These are phyloP conservation scores for Jaltomata sinuosa DNA, from an alignment of 257 asterid genomes.

Conservation along the genomic window DNA sequence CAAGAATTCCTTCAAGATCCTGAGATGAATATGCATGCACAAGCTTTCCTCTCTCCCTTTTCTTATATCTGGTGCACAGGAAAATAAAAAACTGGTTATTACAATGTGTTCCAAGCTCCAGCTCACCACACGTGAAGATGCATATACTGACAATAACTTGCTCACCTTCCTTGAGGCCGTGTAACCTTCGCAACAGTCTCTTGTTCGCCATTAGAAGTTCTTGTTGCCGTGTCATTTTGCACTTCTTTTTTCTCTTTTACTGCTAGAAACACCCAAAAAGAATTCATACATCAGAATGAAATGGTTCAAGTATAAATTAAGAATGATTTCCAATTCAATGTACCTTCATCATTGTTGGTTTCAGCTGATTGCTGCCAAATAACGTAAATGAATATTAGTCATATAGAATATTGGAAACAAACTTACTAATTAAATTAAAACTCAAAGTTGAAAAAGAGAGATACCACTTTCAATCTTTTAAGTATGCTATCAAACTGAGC, in stretches of 20 bases:
- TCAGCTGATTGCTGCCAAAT: conserved; percentile 57
- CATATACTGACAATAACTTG: neutral
- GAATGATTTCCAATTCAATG: neutral
- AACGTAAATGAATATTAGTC: neutral
- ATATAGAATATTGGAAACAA: neutral
- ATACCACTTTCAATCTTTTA: conserved; percentile 88
- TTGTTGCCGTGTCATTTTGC: conserved; percentile 11
- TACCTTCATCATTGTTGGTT: conserved; percentile 51
- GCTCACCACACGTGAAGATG: neutral
- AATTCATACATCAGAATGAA: neutral
- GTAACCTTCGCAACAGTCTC: conserved; percentile 49
- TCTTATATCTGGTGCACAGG: conserved; percentile 53
- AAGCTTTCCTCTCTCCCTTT: conserved; percentile 81
- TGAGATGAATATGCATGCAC: conserved; percentile 63
- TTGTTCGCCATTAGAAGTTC: conserved; percentile 16
- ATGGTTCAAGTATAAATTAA: neutral
- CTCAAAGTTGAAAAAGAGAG: neutral
- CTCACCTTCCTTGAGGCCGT: conserved; percentile 94
- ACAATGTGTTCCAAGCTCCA: neutral
- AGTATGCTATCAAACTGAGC: conserved; percentile 89
- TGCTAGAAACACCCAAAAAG: neutral
- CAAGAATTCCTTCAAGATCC: conserved; percentile 97
- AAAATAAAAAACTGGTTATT: neutral
- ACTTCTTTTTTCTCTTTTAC: conserved; percentile 22
- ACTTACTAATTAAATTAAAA: neutral